A percentile compares a stretch with the other conserved stretches of the same genome.
These are phyloP conservation scores for Botryotinia globosa DNA, from an alignment of 2,329 filamentous ascomycete species.

Conservation along the genomic window DNA sequence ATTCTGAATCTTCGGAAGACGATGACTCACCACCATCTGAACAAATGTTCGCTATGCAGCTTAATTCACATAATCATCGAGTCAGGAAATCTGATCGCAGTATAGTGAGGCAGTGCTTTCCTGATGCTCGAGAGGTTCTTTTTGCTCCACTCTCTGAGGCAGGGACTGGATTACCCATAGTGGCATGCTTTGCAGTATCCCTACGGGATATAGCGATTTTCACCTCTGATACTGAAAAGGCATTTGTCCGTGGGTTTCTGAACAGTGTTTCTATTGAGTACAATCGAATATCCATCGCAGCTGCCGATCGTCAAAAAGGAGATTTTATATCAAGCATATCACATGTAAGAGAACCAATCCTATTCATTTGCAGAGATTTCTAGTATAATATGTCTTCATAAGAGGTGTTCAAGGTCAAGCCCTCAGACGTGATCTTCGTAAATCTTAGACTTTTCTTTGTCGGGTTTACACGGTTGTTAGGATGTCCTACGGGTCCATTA, in stretches of 20 bases:
- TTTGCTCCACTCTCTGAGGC: slow-evolving; percentile 43
- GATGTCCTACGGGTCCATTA: not conserved
- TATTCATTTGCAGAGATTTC: not conserved
- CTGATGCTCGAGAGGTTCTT: slow-evolving; percentile 40
- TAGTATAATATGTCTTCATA: not conserved
- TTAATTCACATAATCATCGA: not conserved
- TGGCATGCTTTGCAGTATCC: slow-evolving; percentile 37
- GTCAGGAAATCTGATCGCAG: slow-evolving; percentile 1
- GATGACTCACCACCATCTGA: not conserved
- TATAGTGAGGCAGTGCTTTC: slow-evolving; percentile 25
- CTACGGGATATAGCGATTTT: slow-evolving; percentile 35
- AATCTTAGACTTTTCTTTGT: not conserved
- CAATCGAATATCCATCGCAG: slow-evolving; percentile 45
- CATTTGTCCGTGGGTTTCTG: slow-evolving; percentile 41
- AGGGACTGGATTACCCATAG: slow-evolving; percentile 40
- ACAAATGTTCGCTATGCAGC: not conserved
- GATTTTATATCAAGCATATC: slow-evolving; percentile 57
- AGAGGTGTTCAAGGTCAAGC: not conserved
- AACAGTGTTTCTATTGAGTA: slow-evolving; percentile 25
- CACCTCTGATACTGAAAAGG: slow-evolving; percentile 36
- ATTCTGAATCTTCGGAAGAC: slow-evolving; percentile 8
- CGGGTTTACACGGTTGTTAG: not conserved
- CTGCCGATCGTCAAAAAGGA: slow-evolving; percentile 49
- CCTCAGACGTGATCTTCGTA: not conserved
- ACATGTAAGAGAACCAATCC: slow-evolving; percentile 39